Conservation (phyloP, 129 eudicot genomes). For the Tanacetum coccineum region DNA sequence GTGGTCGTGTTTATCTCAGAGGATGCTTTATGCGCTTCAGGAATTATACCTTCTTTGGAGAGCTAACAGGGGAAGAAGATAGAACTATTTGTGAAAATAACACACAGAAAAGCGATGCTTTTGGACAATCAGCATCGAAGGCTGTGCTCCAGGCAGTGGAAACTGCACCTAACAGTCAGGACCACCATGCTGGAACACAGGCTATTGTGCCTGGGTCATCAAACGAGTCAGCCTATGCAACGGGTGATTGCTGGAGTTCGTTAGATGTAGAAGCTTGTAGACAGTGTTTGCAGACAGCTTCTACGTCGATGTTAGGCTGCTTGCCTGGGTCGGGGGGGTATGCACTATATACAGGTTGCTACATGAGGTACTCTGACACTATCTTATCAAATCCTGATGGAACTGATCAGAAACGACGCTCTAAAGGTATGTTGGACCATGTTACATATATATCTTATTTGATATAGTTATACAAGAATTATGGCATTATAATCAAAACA, state of each 20-base stretch:
- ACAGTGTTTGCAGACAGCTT: slow-evolving; percentile 35
- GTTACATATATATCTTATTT: not conserved
- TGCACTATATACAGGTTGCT: slow-evolving; percentile 44
- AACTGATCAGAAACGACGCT: not conserved
- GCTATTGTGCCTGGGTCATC: slow-evolving; percentile 7
- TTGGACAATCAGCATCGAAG: slow-evolving; percentile 25
- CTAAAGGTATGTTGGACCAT: slow-evolving; percentile 6
- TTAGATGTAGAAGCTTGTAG: slow-evolving; percentile 31
- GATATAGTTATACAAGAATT: not conserved
- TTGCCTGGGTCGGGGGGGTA: slow-evolving; percentile 39
- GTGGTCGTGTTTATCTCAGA: slow-evolving; percentile 40
- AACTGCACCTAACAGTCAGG: slow-evolving; percentile 21
- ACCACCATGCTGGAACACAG: slow-evolving; percentile 29
- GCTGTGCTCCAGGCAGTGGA: slow-evolving; percentile 34
- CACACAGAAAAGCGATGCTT: slow-evolving; percentile 18
- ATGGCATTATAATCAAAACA: no score
- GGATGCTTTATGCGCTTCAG: slow-evolving; percentile 45
- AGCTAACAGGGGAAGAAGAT: slow-evolving; percentile 22
- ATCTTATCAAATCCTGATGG: slow-evolving; percentile 25
- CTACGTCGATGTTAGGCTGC: slow-evolving; percentile 23
- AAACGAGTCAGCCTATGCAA: slow-evolving; percentile 28
- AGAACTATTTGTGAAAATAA: slow-evolving; percentile 23
- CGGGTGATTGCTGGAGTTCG: slow-evolving; percentile 42
- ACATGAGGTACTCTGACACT: slow-evolving; percentile 44
- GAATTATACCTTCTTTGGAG: slow-evolving; percentile 40